A percentile compares a stretch with the other conserved stretches of the same genome.
Evolutionary conservation across 139 green algal species (phyloP).

Genomic region (Closterium sp.): DNA sequence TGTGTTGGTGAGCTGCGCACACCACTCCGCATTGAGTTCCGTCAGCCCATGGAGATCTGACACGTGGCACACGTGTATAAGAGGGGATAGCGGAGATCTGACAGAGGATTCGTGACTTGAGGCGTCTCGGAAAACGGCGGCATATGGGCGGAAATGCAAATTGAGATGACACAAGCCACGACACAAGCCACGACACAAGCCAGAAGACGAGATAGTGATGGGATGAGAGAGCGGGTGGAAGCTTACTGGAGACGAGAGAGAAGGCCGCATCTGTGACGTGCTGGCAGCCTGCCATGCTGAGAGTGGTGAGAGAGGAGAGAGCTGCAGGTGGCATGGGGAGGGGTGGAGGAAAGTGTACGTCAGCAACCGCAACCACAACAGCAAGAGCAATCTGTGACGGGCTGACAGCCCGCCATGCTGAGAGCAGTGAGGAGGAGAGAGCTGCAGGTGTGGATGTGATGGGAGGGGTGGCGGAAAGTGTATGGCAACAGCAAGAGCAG

Average conservation of each 20-base stretch:
- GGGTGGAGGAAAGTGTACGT: no score
- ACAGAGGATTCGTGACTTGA: no score
- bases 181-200: no score
- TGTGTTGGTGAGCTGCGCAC: neutral
- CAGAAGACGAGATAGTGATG: no score
- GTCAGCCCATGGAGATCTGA: neutral
- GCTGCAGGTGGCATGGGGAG: no score
- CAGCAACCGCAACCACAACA: no score
- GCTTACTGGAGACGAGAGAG: neutral
- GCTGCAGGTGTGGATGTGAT: neutral
- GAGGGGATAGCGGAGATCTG: neutral
- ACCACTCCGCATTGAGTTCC: neutral
- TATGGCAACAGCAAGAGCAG: no score
- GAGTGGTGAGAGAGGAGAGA: neutral
- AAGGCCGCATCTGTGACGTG: neutral
- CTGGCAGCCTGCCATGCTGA: neutral
- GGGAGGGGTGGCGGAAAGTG: neutral
- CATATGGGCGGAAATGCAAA: no score
- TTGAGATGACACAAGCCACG: no score
- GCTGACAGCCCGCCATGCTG: neutral
- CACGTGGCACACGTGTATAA: neutral
- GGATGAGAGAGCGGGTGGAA: no score
- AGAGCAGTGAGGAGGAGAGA: neutral
- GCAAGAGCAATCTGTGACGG: neutral
- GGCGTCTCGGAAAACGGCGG: no score